Evolutionary conservation across 345 rosid genomes (phyloP).

Genomic region (Firmiana major): DNA sequence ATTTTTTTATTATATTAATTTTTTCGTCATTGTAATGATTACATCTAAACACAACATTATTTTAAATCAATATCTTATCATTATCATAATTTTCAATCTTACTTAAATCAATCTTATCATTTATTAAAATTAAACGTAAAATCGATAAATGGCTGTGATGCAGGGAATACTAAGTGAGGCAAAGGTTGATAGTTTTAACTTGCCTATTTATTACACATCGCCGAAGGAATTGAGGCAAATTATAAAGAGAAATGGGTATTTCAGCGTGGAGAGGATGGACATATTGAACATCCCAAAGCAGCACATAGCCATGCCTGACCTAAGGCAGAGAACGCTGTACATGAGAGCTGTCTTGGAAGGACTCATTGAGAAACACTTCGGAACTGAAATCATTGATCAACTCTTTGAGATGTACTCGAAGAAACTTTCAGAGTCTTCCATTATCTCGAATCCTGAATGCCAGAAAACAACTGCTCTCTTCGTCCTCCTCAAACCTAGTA

Average conservation of each 20-base stretch:
- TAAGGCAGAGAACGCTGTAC: neutral
- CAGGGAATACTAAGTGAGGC: neutral
- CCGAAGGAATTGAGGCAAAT: neutral
- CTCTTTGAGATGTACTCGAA: neutral
- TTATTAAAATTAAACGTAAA: too few relatives aligned
- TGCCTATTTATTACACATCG: neutral
- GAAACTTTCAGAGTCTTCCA: neutral
- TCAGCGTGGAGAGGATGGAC: neutral
- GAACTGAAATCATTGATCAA: neutral
- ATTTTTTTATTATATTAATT: too few relatives aligned
- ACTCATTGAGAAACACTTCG: neutral
- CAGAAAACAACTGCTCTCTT: neutral
- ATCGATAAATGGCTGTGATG: neutral
- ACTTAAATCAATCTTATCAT: too few relatives aligned
- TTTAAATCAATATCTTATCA: too few relatives aligned
- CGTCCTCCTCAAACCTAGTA: neutral
- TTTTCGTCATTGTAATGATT: too few relatives aligned
- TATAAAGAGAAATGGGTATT: neutral
- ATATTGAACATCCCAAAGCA: neutral
- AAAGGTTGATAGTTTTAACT: neutral
- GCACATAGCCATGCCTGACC: neutral
- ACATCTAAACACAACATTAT: too few relatives aligned
- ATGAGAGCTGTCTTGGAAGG: neutral
- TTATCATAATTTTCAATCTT: too few relatives aligned
- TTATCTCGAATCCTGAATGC: neutral